Evolutionary conservation across 441 rosid genomes (phyloP).

Genomic region (Populus hybrid): DNA sequence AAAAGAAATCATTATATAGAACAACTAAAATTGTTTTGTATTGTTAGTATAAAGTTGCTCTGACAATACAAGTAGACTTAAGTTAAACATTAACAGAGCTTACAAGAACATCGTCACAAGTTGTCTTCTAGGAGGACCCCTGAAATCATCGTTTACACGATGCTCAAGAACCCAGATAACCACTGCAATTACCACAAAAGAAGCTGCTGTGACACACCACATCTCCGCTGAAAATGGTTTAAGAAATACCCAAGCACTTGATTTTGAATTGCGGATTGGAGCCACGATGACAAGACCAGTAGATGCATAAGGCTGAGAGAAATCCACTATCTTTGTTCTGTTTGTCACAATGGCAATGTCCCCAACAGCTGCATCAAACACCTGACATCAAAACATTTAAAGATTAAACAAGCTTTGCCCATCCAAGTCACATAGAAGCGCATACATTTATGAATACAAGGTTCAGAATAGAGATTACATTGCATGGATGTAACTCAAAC

Average conservation of each 20-base stretch:
- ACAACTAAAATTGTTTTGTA: background rate
- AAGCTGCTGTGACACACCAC: conserved; percentile 64
- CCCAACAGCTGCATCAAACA: conserved; percentile 81
- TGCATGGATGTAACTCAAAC: background rate
- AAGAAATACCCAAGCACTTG: conserved; percentile 68
- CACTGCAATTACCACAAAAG: conserved; percentile 62
- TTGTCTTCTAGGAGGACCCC: conserved; percentile 76
- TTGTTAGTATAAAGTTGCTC: background rate
- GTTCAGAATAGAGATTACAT: background rate
- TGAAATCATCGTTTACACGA: conserved; percentile 69
- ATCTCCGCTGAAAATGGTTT: conserved; percentile 61
- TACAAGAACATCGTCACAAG: conserved; percentile 58
- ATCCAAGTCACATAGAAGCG: conserved; percentile 4
- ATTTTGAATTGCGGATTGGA: conserved; percentile 38
- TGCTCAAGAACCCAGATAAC: conserved; percentile 87
- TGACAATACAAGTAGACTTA: background rate
- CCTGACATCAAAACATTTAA: conserved; percentile 43
- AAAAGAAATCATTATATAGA: background rate
- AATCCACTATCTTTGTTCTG: conserved; percentile 68
- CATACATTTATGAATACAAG: background rate
- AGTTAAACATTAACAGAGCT: conserved; percentile 11
- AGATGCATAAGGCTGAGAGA: conserved; percentile 77
- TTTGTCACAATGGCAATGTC: conserved; percentile 76
- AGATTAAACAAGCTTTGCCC: background rate
- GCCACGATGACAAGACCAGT: conserved; percentile 87